Evolutionary conservation across 1,139 yeast species (phyloP).

Genomic region (Saccharomycopsis crataegensis): DNA sequence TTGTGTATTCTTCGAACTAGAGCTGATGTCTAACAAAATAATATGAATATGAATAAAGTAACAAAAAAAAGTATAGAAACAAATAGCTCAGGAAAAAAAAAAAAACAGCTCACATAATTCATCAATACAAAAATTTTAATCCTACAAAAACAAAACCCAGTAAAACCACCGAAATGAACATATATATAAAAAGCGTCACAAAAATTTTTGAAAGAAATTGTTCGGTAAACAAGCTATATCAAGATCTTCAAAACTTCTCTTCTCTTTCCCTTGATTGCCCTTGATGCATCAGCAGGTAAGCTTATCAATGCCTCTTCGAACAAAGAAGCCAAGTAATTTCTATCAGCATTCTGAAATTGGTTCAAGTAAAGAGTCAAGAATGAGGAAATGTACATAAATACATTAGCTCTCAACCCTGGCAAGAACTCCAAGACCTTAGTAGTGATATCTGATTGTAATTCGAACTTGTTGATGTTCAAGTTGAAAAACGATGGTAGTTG

Average conservation of each 20-base stretch:
- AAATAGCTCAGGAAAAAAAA: too few species aligned
- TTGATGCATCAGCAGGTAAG: constrained; percentile 14
- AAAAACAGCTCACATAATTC: too few species aligned
- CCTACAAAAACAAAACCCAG: too few species aligned
- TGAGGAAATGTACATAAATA: constrained; percentile 32
- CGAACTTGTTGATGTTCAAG: constrained; percentile 1
- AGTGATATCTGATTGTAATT: constrained; percentile 22
- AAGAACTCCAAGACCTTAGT: constrained; percentile 30
- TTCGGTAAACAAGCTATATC: constrained; percentile 5
- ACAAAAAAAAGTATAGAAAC: too few species aligned
- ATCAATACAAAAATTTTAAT: too few species aligned
- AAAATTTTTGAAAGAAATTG: too few species aligned
- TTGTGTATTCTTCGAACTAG: too few species aligned
- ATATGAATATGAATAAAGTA: too few species aligned
- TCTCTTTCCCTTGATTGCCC: constrained; percentile 21
- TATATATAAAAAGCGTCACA: too few species aligned
- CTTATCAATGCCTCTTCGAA: constrained; percentile 18
- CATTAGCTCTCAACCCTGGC: constrained; percentile 35
- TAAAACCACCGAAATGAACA: too few species aligned
- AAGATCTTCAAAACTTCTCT: constrained; percentile 25
- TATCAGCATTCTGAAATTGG: constrained; percentile 10
- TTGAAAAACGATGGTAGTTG: constrained; percentile 11
- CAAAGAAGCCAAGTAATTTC: constrained; percentile 12
- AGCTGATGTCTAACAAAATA: too few species aligned
- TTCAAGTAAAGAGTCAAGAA: constrained; percentile 31